Base-by-base conservation (phyloP, 2,329 filamentous ascomycete species). In the Tricladium varicosporioides region DNA sequence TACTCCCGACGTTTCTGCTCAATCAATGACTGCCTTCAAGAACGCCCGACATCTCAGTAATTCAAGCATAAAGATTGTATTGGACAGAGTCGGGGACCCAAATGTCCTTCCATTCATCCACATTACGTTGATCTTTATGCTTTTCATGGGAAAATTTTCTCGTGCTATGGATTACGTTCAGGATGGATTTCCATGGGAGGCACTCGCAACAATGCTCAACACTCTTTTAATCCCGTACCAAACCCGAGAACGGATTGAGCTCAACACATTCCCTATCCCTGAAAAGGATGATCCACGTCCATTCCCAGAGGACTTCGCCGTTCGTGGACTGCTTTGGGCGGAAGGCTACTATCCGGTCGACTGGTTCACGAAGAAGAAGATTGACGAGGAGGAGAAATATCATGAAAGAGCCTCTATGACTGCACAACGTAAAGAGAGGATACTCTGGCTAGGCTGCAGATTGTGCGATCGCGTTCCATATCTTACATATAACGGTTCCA, bases 291-390 rank as follows among this genome's bases (percentile, higher is more conserved):
- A 63, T 8, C 32, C 61, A 15, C 58, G 60, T 3, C 63, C 65
- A 15, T 65, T 68, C n/a, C 64, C 67, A 1, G 67, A 69, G 32
- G 67, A 69, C n/a, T 68, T 60, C 50, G 65, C 63, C 5, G 56
- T 69, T 40, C 61, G 64, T 19, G 67, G 66, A 0, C 54, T 69
- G 2, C 46, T 64, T 0, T 69, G 61, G 56, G 58, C 64, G 1
- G 59, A 62, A 0, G 48, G 58, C 4, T 69, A 68, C 43, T 69
- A 62, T 15, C 66, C 67, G 0, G 51, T 55, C 5, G 44, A 49
- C 1, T 68, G 63, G 64, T 69, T 69, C 18, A 48, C 54, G 9
- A 64, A 64, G 50, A 57, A 64, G 22, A 66, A 66, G 45, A 59
- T 63, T 9, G 65, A 68, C 31, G 61, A 62, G 8, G 66, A 66